Conservation (phyloP, 768 basidiomycete genomes). For the Leccinum subtestaceum region DNA sequence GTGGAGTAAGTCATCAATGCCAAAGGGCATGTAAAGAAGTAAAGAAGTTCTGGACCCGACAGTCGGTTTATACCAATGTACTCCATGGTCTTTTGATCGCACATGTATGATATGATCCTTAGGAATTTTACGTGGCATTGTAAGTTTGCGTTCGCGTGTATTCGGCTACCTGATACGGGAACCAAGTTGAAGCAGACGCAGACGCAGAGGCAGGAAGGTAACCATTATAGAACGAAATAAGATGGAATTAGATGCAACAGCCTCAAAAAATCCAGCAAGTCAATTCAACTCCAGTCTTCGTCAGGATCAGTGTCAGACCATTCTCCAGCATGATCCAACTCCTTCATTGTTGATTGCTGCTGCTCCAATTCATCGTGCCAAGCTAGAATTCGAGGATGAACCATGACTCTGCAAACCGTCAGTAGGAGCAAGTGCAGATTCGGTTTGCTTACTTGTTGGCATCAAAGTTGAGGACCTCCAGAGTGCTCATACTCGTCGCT, state of each 20-base stretch:
- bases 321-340: slow-evolving; percentile 13
- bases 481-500: slow-evolving; percentile 60
- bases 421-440: not conserved
- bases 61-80: not conserved
- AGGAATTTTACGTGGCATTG: not conserved
- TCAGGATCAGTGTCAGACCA: slow-evolving; percentile 37
- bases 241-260: not conserved
- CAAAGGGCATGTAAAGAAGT: not conserved
- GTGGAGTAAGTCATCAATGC: not conserved
- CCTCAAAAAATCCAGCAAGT: not conserved
- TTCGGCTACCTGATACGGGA: not conserved
- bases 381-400: slow-evolving; percentile 58
- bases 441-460: slow-evolving; percentile 46
- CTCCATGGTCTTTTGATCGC: not conserved
- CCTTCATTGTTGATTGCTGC: slow-evolving; percentile 9
- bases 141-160: too few species aligned
- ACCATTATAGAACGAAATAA: not conserved
- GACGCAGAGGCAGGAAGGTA: not conserved
- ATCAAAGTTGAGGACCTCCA: slow-evolving; percentile 66
- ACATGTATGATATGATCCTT: not conserved
- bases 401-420: slow-evolving; percentile 48
- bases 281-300: slow-evolving; percentile 26
- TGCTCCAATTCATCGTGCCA: slow-evolving; percentile 46
- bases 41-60: not conserved
- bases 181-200: too few species aligned